Conservation (phyloP, 768 basidiomycete species). For the Mycena olivaceomarginata region DNA sequence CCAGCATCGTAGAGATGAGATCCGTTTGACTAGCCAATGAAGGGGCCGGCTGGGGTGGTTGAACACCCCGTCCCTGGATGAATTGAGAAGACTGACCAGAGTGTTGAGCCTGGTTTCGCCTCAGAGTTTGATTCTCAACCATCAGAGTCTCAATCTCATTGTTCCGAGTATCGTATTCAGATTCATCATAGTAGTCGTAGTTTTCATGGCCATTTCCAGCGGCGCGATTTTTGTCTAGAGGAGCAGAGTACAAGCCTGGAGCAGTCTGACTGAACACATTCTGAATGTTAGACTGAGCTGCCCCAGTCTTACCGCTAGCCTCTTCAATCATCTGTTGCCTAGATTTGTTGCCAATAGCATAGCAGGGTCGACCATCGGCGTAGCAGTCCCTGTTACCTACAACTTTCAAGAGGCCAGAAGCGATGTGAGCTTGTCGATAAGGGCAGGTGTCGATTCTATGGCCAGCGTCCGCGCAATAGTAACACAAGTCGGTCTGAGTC, state of each 20-base stretch:
- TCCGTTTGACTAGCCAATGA: background rate
- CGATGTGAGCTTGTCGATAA: background rate
- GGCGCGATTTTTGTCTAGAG: background rate
- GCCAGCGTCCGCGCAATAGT: background rate
- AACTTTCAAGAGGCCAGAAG: background rate
- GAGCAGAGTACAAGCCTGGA: background rate
- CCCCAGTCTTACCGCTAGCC: background rate
- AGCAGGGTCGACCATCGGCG: background rate
- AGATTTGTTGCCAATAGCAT: background rate
- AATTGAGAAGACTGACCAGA: background rate
- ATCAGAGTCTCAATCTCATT: background rate
- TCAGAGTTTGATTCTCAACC: background rate
- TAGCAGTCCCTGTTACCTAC: slow-evolving; percentile 1
- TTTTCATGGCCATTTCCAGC: background rate
- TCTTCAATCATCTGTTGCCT: slow-evolving; percentile 1
- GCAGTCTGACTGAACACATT: background rate
- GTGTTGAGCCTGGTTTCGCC: background rate
- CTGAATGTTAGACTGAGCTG: background rate
- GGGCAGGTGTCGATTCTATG: background rate
- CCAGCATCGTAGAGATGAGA: background rate
- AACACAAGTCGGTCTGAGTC: background rate
- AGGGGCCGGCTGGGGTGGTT: slow-evolving; percentile 1
- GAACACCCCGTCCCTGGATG: background rate
- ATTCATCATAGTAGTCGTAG: slow-evolving; percentile 1
- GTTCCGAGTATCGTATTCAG: background rate